phyloP scores from a whole-genome alignment of 352 stramenopile species.

The Phytophthora sp. region DNA sequence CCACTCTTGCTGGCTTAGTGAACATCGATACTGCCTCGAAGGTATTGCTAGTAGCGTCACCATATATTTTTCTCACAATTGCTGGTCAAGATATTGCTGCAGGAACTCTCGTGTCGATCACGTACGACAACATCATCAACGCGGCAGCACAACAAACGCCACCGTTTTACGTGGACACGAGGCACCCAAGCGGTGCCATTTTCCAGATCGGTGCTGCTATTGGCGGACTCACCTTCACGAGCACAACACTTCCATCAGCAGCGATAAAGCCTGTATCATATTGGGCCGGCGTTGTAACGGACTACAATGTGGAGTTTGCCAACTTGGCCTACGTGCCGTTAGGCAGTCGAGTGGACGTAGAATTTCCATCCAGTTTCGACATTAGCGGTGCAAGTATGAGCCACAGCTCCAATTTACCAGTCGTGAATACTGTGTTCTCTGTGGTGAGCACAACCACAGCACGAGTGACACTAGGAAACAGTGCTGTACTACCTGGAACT shows the following conservation, averaged over 20 bases:
- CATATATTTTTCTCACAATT: slow-evolving; percentile 48
- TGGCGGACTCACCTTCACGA: slow-evolving; percentile 30
- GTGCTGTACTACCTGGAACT: slow-evolving; percentile 38
- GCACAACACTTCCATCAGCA: slow-evolving; percentile 37
- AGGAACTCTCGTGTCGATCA: slow-evolving; percentile 39
- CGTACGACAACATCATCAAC: slow-evolving; percentile 58
- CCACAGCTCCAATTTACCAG: slow-evolving; percentile 39
- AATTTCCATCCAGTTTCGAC: slow-evolving; percentile 52
- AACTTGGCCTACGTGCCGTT: slow-evolving; percentile 52
- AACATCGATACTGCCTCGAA: slow-evolving; percentile 43
- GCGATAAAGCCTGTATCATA: slow-evolving; percentile 50
- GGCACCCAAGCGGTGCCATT: slow-evolving; percentile 41
- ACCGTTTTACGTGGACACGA: slow-evolving; percentile 52
- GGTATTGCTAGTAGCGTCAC: slow-evolving; percentile 31
- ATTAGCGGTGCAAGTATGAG: slow-evolving; percentile 36
- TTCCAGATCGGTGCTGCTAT: slow-evolving; percentile 47
- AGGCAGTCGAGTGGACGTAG: slow-evolving; percentile 45
- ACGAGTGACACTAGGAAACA: slow-evolving; percentile 42
- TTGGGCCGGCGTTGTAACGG: slow-evolving; percentile 48
- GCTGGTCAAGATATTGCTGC: slow-evolving; percentile 36
- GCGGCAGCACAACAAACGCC: slow-evolving; percentile 44
- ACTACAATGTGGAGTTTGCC: slow-evolving; percentile 49
- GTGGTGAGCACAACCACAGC: slow-evolving; percentile 18
- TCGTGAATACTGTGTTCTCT: slow-evolving; percentile 35
- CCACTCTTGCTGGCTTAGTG: slow-evolving; percentile 23